These are phyloP conservation scores for Micromonas pusilla DNA, from an alignment of 139 green algal genomes.

Conservation along the genomic window DNA sequence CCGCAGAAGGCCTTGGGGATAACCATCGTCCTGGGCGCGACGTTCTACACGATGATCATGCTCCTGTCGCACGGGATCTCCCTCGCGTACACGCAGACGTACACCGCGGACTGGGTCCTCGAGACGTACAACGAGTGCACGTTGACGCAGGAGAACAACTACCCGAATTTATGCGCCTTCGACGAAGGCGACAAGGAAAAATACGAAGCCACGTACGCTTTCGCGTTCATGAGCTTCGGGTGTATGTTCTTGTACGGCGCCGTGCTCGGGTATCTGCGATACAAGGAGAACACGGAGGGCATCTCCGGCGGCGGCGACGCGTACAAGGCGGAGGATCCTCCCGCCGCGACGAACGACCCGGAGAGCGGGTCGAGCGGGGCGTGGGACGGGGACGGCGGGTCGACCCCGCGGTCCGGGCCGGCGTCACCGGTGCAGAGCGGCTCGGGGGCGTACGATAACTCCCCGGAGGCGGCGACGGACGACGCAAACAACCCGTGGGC, in stretches of 20 bases:
- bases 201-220: too few relatives aligned
- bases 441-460: too few relatives aligned
- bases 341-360: too few relatives aligned
- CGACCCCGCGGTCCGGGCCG: too few relatives aligned
- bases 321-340: too few relatives aligned
- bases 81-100: not conserved
- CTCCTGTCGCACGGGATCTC: not conserved
- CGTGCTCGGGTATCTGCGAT: not conserved
- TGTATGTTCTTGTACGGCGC: slow-evolving; percentile 6
- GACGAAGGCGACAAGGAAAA: not conserved
- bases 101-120: not conserved
- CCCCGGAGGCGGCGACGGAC: too few relatives aligned
- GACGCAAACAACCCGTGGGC: too few relatives aligned
- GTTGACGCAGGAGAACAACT: too few relatives aligned
- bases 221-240: slow-evolving; percentile 27
- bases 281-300: not conserved
- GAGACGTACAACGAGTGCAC: too few relatives aligned
- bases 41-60: not conserved
- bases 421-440: too few relatives aligned
- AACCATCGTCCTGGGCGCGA: not conserved
- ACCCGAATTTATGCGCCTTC: not conserved
- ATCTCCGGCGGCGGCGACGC: not conserved
- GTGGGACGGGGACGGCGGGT: too few relatives aligned
- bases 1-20: not conserved
- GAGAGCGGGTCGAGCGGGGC: too few relatives aligned